Conservation (phyloP, 2,329 filamentous ascomycete genomes). For the Ascosphaera apis region DNA sequence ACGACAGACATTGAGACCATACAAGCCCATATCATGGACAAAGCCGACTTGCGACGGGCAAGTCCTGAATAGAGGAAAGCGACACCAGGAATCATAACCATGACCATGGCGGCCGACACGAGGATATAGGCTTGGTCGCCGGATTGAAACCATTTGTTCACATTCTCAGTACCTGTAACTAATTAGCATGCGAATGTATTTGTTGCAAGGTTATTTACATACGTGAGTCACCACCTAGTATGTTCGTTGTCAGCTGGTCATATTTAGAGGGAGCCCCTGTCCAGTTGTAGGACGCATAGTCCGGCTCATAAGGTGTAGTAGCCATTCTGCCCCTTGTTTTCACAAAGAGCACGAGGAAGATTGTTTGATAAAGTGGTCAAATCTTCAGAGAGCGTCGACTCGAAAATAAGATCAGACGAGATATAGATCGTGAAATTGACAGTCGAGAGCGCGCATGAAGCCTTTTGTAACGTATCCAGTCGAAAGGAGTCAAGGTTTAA, state of each 20-base stretch:
- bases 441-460: no score
- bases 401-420: no score
- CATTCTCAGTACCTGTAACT: conserved; percentile 47
- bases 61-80: conserved; percentile 95
- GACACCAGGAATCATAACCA: conserved; percentile 92
- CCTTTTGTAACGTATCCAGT: neutral
- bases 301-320: conserved; percentile 14
- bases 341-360: neutral
- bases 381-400: no score
- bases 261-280: conserved; percentile 23
- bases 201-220: conserved; percentile 18
- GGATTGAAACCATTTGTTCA: conserved; percentile 86
- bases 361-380: no score
- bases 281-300: conserved; percentile 28
- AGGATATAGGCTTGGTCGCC: conserved; percentile 92
- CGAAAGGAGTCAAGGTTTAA: neutral
- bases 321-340: conserved; percentile 5
- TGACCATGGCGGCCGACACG: conserved; percentile 69
- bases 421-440: no score
- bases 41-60: conserved; percentile 87
- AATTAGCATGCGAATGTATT: conserved; percentile 2
- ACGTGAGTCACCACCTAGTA: conserved; percentile 58
- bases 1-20: conserved; percentile 85
- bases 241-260: conserved; percentile 25
- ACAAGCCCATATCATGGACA: conserved; percentile 92